Percentiles rank a stretch among this genome's conserved stretches.
These are phyloP conservation scores for Ophiostoma piceae DNA, from an alignment of 2,329 filamentous ascomycete species.

Conservation along the genomic window DNA sequence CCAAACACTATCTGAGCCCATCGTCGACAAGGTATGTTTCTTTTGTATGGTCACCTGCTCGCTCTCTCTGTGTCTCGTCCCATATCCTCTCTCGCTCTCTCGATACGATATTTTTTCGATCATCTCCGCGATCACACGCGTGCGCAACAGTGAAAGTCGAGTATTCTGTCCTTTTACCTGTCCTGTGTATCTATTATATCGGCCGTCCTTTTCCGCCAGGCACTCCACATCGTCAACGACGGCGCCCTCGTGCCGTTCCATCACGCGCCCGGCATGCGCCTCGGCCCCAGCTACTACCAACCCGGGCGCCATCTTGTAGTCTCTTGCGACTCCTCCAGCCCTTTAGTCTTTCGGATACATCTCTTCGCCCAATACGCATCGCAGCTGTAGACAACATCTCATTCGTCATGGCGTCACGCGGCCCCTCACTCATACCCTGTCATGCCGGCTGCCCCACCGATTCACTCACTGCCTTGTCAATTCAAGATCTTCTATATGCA, in stretches of 20 bases:
- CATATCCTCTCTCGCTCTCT: not conserved
- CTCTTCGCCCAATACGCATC: not conserved
- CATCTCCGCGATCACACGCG: not conserved
- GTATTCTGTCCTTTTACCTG: not conserved
- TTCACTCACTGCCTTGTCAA: constrained; percentile 30
- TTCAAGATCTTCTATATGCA: not conserved
- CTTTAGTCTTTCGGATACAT: not conserved
- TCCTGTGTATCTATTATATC: not conserved
- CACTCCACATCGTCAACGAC: not conserved
- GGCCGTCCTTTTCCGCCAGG: not conserved
- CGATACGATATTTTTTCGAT: not conserved
- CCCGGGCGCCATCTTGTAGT: not conserved
- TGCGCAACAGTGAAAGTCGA: not conserved
- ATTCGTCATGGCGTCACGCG: constrained; percentile 17
- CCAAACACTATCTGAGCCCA: constrained; percentile 98
- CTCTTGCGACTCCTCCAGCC: not conserved
- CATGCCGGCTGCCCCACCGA: constrained; percentile 15
- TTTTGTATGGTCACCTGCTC: constrained; percentile 17
- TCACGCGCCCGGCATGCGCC: not conserved
- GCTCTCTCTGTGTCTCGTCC: not conserved
- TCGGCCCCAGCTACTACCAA: not conserved
- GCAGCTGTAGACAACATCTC: not conserved
- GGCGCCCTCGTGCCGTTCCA: not conserved
- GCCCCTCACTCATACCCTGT: constrained; percentile 11
- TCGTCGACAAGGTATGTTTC: constrained; percentile 88